These are phyloP conservation scores for Nidularia pulvinata DNA, from an alignment of 768 basidiomycete genomes.

Conservation along the genomic window DNA sequence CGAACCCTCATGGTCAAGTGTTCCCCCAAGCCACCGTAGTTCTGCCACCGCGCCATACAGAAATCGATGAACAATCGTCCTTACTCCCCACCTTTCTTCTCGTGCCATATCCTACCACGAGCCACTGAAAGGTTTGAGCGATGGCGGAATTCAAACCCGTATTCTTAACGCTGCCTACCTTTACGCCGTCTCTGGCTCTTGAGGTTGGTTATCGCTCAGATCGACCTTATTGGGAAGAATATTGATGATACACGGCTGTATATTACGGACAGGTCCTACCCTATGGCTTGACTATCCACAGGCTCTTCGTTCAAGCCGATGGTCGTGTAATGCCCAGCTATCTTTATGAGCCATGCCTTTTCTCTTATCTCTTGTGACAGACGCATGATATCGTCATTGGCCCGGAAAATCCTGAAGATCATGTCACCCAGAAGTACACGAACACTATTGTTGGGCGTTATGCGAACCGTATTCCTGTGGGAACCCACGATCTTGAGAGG, in stretches of 20 bases:
- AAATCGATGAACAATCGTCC: too few relatives aligned
- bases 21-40: neutral
- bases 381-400: conserved; percentile 80
- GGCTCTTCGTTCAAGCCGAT: conserved; percentile 62
- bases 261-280: conserved; percentile 53
- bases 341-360: neutral
- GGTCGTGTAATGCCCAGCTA: conserved; percentile 45
- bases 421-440: conserved; percentile 63
- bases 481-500: conserved; percentile 48
- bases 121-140: neutral
- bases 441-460: conserved; percentile 77
- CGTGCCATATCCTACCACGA: conserved; percentile 1
- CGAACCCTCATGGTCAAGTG: neutral
- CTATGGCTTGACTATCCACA: conserved; percentile 68
- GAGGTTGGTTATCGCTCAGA: conserved; percentile 38
- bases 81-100: neutral
- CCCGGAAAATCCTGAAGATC: conserved; percentile 61
- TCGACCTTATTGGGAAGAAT: too few relatives aligned
- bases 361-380: conserved; percentile 25
- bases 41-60: too few relatives aligned
- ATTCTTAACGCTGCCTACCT: conserved; percentile 49
- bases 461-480: conserved; percentile 71
- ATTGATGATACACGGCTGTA: too few relatives aligned
- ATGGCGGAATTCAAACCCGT: conserved; percentile 54
- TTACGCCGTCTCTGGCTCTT: conserved; percentile 59